Conservation (phyloP, 192 early-diverging fungal species). For the Obelidium mucronatum region DNA sequence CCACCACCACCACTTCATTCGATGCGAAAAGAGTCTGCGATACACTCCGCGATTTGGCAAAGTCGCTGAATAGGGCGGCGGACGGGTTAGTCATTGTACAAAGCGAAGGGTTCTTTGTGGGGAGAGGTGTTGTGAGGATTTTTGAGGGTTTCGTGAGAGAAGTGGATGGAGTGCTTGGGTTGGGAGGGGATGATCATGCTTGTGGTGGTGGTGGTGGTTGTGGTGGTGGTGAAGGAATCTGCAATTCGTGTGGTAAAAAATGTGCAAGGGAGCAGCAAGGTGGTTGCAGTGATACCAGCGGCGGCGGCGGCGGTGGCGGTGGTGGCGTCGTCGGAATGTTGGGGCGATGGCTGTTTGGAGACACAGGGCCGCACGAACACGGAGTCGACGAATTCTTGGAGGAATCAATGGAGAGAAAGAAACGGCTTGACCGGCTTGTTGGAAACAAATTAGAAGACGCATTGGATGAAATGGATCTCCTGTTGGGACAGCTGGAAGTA, state of each 20-base stretch:
- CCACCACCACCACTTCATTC: not conserved
- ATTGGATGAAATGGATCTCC: not conserved
- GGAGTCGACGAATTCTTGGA: not conserved
- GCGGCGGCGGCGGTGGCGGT: not conserved
- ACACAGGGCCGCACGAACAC: not conserved
- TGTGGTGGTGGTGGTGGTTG: not conserved
- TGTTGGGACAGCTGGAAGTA: constrained; percentile 8
- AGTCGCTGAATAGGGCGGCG: constrained; percentile 17
- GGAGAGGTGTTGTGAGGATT: constrained; percentile 5
- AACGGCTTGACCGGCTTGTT: constrained; percentile 1
- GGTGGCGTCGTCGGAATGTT: no score
- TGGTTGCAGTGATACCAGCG: not conserved
- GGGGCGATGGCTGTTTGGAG: no score
- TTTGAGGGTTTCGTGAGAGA: not conserved
- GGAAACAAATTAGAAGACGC: not conserved
- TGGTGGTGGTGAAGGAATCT: not conserved
- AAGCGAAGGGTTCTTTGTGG: constrained; percentile 21
- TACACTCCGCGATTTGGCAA: constrained; percentile 16
- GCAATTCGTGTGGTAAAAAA: not conserved
- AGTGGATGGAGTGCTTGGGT: not conserved
- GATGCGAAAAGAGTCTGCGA: not conserved
- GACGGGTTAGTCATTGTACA: constrained; percentile 14
- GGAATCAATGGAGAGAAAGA: not conserved
- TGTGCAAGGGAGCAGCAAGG: not conserved
- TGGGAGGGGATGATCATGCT: not conserved